These are phyloP conservation scores for Fusarium caatingaense DNA, from an alignment of 2,329 filamentous ascomycete species.

Conservation along the genomic window DNA sequence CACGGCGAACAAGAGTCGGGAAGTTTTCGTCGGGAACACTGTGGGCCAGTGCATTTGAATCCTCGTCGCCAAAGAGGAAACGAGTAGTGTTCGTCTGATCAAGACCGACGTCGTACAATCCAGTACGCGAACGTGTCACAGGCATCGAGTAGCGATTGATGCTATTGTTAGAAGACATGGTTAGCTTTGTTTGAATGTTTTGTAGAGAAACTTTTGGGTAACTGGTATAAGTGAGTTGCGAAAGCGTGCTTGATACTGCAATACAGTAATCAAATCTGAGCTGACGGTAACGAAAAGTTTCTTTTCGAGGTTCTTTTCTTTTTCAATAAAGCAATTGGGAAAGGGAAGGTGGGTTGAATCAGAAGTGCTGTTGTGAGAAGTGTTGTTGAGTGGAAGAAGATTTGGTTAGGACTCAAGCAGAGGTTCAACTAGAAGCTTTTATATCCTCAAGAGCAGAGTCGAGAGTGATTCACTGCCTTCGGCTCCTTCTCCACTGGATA, in stretches of 20 bases:
- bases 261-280: background rate
- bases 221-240: conserved; percentile 3
- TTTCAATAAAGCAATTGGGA: background rate
- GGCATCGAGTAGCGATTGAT: conserved; percentile 95
- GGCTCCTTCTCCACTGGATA: conserved; percentile 13
- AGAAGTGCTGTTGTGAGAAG: background rate
- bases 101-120: conserved; percentile 74
- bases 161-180: conserved; percentile 57
- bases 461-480: conserved; percentile 32
- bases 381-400: conserved; percentile 2
- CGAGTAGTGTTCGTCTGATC: conserved; percentile 87
- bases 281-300: background rate
- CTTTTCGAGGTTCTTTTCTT: background rate
- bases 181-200: conserved; percentile 31
- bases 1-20: conserved; percentile 80
- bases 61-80: conserved; percentile 87
- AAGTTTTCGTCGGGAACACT: conserved; percentile 83
- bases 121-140: conserved; percentile 76
- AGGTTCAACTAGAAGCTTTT: conserved; percentile 16
- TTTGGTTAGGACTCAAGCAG: background rate
- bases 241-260: background rate
- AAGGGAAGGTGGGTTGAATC: background rate
- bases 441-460: conserved; percentile 13
- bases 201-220: background rate
- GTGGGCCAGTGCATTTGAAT: conserved; percentile 60